Conservation (phyloP, 768 basidiomycete species). For the Leccinum boreale region DNA sequence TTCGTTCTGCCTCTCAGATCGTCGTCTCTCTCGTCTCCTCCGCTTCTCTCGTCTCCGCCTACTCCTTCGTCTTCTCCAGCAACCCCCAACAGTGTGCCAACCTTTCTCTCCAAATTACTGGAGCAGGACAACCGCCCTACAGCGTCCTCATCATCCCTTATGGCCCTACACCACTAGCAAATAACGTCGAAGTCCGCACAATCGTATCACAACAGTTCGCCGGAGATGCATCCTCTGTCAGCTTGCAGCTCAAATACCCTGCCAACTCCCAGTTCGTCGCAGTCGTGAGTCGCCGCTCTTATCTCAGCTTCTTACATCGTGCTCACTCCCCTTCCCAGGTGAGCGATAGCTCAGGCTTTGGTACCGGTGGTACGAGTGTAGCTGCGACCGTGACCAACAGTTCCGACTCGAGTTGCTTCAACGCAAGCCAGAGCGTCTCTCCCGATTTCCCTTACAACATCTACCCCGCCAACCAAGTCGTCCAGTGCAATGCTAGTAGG, state of each 20-base stretch:
- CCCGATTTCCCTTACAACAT: constrained; percentile 61
- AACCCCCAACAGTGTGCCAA: constrained; percentile 65
- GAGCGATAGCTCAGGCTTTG: constrained; percentile 60
- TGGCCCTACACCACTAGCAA: constrained; percentile 58
- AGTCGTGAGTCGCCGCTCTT: constrained; percentile 50
- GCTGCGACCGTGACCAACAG: constrained; percentile 53
- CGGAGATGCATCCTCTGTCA: constrained; percentile 36
- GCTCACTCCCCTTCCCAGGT: constrained; percentile 37
- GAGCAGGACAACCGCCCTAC: constrained; percentile 67
- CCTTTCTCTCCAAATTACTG: constrained; percentile 56
- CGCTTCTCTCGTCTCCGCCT: constrained; percentile 34
- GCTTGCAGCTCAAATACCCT: constrained; percentile 63
- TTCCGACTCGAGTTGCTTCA: constrained; percentile 57
- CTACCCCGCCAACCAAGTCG: constrained; percentile 57
- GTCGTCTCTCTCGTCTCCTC: constrained; percentile 17
- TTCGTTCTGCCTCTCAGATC: neutral
- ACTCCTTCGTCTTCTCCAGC: constrained; percentile 40
- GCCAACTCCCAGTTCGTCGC: constrained; percentile 70
- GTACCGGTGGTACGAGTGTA: constrained; percentile 71
- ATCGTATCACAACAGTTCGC: constrained; percentile 56
- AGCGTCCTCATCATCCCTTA: constrained; percentile 62
- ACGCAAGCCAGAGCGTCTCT: constrained; percentile 42
- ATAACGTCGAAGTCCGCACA: constrained; percentile 60
- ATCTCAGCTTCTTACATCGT: neutral
- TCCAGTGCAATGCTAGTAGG: constrained; percentile 61